Base-by-base conservation (phyloP, 2,329 filamentous ascomycete species). In the Colletotrichum theobromicola region DNA sequence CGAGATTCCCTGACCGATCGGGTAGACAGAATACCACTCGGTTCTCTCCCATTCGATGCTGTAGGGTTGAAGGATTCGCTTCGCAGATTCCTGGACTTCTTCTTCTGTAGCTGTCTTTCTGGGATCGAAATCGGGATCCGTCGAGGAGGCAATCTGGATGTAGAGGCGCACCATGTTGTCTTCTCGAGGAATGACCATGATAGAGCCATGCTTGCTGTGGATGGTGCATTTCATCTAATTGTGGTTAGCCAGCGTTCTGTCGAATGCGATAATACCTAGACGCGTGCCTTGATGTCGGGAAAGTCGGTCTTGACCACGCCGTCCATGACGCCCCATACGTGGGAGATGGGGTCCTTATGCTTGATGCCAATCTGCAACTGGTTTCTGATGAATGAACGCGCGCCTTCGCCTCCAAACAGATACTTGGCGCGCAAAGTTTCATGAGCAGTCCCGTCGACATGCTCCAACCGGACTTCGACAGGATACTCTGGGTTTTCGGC, bases 301-400 rank as follows among this genome's bases (percentile, higher is more conserved):
- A 95, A 95, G 79, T 94, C 88, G 0, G 93, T 95, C 79, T 90
- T 87, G 26, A 94, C 91, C 3, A 94, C 92, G 37, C 93, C 89
- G 79, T 95, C 93, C 86, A 95, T 93, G 21, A 95, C 93, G 57
- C 93, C 93, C 93, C 93, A 95, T 30, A 95, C 91, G 80, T 94
- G 88, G 60, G 92, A 88, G 70, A 93, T 92, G 18, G 92, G 92
- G 79, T 94, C 93, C 75, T 93, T 92, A 81, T 93, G 89, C 76
- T 91, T 91, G 77, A 98, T 91, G 7, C 90, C 90, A 67, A 98
- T 94, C 42, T 91, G 88, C 30, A 95, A 85, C 78, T 91, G 88
- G 57, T 91, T 86, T 57, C 93, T 87, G 18, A 94, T 88, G 68
- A 89, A 90, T 0, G 93, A 94, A 75, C 90, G 89, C 4, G 93